Evolutionary conservation across 805 yeast species (phyloP).

Genomic region (Candida khao-thaluensis): DNA sequence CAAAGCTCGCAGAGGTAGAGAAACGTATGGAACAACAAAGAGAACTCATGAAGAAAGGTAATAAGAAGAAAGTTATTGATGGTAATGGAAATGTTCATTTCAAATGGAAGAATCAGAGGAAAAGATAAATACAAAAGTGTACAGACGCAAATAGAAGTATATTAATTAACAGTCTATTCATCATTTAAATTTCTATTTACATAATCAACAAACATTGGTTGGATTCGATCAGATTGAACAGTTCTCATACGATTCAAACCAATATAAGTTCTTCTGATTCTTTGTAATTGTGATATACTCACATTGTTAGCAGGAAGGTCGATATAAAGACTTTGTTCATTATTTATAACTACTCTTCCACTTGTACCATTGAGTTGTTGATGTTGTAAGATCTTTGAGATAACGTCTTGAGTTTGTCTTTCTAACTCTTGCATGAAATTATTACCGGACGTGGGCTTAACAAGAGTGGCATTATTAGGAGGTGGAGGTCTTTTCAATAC

Average conservation of each 20-base stretch:
- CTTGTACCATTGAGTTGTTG: slow-evolving; percentile 54
- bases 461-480: slow-evolving; percentile 81
- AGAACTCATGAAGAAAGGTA: slow-evolving; percentile 85
- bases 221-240: slow-evolving; percentile 66
- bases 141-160: too few relatives aligned
- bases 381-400: slow-evolving; percentile 59
- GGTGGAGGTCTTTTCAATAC: slow-evolving; percentile 62
- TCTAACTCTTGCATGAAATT: slow-evolving; percentile 80
- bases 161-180: too few relatives aligned
- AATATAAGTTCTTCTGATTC: slow-evolving; percentile 82
- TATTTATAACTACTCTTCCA: slow-evolving; percentile 48
- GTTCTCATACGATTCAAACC: slow-evolving; percentile 76
- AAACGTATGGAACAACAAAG: slow-evolving; percentile 72
- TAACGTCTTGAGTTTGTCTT: slow-evolving; percentile 61
- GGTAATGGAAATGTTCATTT: slow-evolving; percentile 66
- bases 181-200: slow-evolving; percentile 55
- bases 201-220: slow-evolving; percentile 74
- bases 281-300: slow-evolving; percentile 74
- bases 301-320: slow-evolving; percentile 63
- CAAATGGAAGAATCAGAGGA: slow-evolving; percentile 85
- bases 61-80: slow-evolving; percentile 70
- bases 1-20: slow-evolving; percentile 66
- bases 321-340: slow-evolving; percentile 45
- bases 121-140: slow-evolving; percentile 32
- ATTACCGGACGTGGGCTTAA: slow-evolving; percentile 75